phyloP scores from a whole-genome alignment of 2,329 filamentous ascomycete genomes.

The Paramyrothecium roridum region DNA sequence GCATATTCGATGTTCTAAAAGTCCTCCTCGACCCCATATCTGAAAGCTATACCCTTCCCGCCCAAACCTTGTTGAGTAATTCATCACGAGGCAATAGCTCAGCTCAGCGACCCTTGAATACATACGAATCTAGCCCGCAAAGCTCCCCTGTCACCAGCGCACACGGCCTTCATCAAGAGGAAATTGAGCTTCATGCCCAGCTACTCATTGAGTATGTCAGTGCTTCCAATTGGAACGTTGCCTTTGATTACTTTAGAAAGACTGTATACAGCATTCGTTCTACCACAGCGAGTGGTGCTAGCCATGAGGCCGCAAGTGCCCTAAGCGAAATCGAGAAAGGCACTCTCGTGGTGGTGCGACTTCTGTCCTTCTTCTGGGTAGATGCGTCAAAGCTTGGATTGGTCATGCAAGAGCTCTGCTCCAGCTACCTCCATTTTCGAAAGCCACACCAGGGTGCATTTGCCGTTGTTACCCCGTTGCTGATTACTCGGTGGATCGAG shows the following conservation, averaged over 20 bases:
- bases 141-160: conserved; percentile 2
- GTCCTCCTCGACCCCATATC: conserved; percentile 56
- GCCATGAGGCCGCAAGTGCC: conserved; percentile 28
- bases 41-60: conserved; percentile 53
- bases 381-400: conserved; percentile 59
- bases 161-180: conserved; percentile 31
- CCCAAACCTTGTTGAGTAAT: conserved; percentile 56
- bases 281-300: conserved; percentile 34
- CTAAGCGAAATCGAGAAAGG: conserved; percentile 47
- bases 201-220: conserved; percentile 61
- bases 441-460: conserved; percentile 62
- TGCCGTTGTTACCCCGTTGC: conserved; percentile 57
- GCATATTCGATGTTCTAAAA: conserved; percentile 54
- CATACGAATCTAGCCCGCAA: background rate
- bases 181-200: conserved; percentile 54
- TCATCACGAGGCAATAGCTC: conserved; percentile 32
- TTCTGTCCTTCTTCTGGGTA: conserved; percentile 63
- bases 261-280: conserved; percentile 50
- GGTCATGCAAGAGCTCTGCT: conserved; percentile 64
- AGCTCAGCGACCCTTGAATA: conserved; percentile 22
- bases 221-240: conserved; percentile 59
- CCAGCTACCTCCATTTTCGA: conserved; percentile 64
- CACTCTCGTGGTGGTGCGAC: conserved; percentile 52
- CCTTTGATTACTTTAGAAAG: conserved; percentile 56
- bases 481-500: conserved; percentile 65